A percentile compares a stretch with the other conserved stretches of the same genome.
Evolutionary conservation across 208 protist genomes (phyloP).

Genomic region (Acanthamoeba castellanii): DNA sequence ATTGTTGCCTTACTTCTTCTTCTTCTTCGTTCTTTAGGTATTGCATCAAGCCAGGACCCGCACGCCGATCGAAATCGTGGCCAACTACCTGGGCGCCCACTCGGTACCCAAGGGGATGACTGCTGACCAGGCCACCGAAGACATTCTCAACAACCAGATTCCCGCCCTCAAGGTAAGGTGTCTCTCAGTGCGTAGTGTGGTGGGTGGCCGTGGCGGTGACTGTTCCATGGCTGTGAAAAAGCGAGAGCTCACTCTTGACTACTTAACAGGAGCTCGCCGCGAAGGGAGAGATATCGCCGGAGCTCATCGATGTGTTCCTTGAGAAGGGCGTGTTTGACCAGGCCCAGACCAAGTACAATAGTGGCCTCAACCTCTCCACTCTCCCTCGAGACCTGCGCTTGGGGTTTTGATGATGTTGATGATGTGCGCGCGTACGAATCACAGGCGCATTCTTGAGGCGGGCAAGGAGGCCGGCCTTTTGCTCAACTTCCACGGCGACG

Average conservation of each 20-base stretch:
- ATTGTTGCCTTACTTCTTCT: too few species aligned
- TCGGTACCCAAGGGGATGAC: constrained; percentile 88
- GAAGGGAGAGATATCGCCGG: constrained; percentile 83
- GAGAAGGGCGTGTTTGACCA: constrained; percentile 88
- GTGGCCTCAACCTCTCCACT: background rate
- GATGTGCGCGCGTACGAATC: background rate
- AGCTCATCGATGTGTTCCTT: constrained; percentile 91
- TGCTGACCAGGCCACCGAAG: constrained; percentile 83
- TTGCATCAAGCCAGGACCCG: constrained; percentile 81
- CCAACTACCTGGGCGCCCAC: constrained; percentile 91
- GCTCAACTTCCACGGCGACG: constrained; percentile 93
- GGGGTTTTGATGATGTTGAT: constrained; percentile 9
- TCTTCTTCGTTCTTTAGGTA: constrained; percentile 68
- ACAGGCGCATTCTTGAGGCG: constrained; percentile 88
- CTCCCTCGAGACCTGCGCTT: background rate
- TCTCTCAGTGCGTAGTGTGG: background rate
- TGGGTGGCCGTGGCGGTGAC: too few species aligned
- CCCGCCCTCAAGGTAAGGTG: constrained; percentile 82
- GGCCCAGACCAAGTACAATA: constrained; percentile 75
- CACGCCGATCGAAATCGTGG: constrained; percentile 86
- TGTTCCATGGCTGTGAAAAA: background rate
- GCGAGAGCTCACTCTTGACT: background rate
- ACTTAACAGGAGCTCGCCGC: constrained; percentile 47
- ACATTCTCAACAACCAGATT: constrained; percentile 89
- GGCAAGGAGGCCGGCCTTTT: constrained; percentile 86